phyloP scores from a whole-genome alignment of 768 basidiomycete genomes.

The Mycena vulgaris region DNA sequence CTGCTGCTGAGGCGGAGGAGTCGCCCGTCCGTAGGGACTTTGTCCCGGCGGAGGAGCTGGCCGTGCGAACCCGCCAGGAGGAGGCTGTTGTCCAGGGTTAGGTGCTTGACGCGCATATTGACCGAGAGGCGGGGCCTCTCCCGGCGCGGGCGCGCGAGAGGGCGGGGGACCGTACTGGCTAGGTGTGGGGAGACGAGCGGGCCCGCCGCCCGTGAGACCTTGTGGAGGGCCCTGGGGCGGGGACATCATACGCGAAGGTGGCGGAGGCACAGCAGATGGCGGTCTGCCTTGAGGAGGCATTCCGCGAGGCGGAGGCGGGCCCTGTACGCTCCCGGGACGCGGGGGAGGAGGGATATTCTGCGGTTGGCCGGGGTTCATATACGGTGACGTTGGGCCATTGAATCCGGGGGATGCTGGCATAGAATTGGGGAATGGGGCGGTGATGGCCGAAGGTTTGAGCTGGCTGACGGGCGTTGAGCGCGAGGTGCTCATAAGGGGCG shows the following conservation, averaged over 20 bases:
- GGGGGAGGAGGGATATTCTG: constrained; percentile 73
- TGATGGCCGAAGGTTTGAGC: constrained; percentile 80
- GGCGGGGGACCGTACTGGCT: constrained; percentile 67
- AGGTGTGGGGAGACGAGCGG: constrained; percentile 58
- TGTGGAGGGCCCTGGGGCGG: constrained; percentile 58
- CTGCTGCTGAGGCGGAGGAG: constrained; percentile 37
- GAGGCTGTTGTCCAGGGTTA: constrained; percentile 47
- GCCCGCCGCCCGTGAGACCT: constrained; percentile 25
- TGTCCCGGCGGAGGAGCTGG: constrained; percentile 26
- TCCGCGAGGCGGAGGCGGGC: constrained; percentile 58
- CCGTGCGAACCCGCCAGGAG: constrained; percentile 35
- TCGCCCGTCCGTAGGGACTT: constrained; percentile 3
- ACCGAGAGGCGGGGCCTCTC: constrained; percentile 61
- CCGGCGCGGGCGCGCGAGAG: constrained; percentile 52
- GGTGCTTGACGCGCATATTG: constrained; percentile 57
- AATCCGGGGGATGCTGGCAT: constrained; percentile 60
- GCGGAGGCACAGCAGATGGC: constrained; percentile 43
- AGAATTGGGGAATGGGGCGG: constrained; percentile 88
- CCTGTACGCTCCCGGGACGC: constrained; percentile 73
- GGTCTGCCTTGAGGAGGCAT: constrained; percentile 46
- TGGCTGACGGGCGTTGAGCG: constrained; percentile 64
- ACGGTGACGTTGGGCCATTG: constrained; percentile 64
- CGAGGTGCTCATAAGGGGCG: constrained; percentile 65
- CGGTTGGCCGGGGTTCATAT: constrained; percentile 58
- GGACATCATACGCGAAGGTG: constrained; percentile 63